A percentile compares a stretch with the other conserved stretches of the same genome.
Evolutionary conservation across 1,284 basidiomycete species (phyloP).

Genomic region (Termitomyces sp.): DNA sequence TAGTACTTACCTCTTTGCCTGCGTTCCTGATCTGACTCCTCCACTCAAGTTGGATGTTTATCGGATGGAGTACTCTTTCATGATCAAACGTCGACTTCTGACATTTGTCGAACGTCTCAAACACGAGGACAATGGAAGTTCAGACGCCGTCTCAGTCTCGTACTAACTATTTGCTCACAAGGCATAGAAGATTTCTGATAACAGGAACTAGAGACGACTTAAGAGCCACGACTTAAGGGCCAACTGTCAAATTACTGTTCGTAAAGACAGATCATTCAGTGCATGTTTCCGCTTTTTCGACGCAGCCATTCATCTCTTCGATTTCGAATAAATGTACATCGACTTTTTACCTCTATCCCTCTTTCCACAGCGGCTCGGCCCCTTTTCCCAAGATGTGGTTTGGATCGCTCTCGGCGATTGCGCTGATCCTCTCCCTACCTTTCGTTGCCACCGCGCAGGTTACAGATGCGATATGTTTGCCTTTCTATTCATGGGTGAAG

Average conservation of each 20-base stretch:
- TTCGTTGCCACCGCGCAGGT: conserved; percentile 24
- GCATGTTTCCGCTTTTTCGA: conserved; percentile 7
- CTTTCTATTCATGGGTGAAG: conserved; percentile 32
- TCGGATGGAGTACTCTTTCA: background rate
- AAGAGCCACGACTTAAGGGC: conserved; percentile 25
- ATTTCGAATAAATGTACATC: conserved; percentile 2
- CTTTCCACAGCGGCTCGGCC: conserved; percentile 1
- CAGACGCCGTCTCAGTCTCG: conserved; percentile 1
- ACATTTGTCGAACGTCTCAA: conserved; percentile 4
- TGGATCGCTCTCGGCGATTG: conserved; percentile 4
- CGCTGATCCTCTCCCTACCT: conserved; percentile 4
- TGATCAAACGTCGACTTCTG: conserved; percentile 8
- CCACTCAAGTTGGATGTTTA: background rate
- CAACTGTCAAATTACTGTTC: conserved; percentile 23
- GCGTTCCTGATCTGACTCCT: too few species aligned
- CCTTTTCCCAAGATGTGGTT: conserved; percentile 4
- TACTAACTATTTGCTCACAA: background rate
- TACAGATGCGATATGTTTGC: conserved; percentile 32
- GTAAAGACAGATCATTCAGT: conserved; percentile 18
- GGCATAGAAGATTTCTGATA: conserved; percentile 18
- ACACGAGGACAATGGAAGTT: conserved; percentile 1
- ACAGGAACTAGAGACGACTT: conserved; percentile 13
- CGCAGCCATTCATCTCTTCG: conserved; percentile 2
- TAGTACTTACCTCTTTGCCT: too few species aligned
- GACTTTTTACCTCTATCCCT: background rate